A percentile compares a stretch with the other conserved stretches of the same genome.
Evolutionary conservation across 129 eudicot species (phyloP).

Genomic region (Rutidosis leptorrhynchoides): DNA sequence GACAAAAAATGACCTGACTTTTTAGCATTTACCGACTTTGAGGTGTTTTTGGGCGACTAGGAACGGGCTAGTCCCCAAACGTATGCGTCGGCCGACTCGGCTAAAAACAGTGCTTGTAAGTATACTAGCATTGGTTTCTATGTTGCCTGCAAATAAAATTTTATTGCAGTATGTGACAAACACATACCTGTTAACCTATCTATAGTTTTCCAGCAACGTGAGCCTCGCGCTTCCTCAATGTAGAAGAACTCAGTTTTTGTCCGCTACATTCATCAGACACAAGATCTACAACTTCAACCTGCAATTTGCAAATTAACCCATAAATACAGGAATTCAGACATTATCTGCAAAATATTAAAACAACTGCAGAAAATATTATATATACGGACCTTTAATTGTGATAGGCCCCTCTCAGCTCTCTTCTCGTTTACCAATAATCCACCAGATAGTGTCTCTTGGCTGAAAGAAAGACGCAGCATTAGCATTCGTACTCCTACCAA

Average conservation of each 20-base stretch:
- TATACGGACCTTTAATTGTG: constrained; percentile 61
- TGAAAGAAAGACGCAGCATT: constrained; percentile 33
- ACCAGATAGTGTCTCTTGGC: constrained; percentile 86
- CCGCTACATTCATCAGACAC: constrained; percentile 56
- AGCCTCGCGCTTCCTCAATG: constrained; percentile 64
- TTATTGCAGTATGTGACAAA: constrained; percentile 19
- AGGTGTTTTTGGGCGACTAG: too few relatives aligned
- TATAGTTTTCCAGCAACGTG: constrained; percentile 45
- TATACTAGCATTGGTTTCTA: not conserved
- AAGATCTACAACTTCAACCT: constrained; percentile 75
- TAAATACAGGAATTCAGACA: constrained; percentile 15
- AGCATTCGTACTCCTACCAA: not conserved
- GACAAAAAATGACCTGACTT: too few relatives aligned
- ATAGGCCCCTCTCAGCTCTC: constrained; percentile 83
- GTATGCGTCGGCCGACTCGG: too few relatives aligned
- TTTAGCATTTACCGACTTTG: too few relatives aligned
- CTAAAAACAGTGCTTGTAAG: too few relatives aligned
- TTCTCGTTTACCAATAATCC: constrained; percentile 78
- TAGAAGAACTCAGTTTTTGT: constrained; percentile 62
- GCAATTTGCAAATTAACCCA: constrained; percentile 18
- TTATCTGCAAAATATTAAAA: not conserved
- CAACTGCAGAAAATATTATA: not conserved
- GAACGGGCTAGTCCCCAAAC: too few relatives aligned
- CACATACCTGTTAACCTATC: constrained; percentile 23
- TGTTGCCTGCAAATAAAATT: constrained; percentile 13